Evolutionary conservation across 192 early-diverging fungal species (phyloP), one percentile per base, ranked within the genome.

Genomic region (Pilaira anomala): DNA sequence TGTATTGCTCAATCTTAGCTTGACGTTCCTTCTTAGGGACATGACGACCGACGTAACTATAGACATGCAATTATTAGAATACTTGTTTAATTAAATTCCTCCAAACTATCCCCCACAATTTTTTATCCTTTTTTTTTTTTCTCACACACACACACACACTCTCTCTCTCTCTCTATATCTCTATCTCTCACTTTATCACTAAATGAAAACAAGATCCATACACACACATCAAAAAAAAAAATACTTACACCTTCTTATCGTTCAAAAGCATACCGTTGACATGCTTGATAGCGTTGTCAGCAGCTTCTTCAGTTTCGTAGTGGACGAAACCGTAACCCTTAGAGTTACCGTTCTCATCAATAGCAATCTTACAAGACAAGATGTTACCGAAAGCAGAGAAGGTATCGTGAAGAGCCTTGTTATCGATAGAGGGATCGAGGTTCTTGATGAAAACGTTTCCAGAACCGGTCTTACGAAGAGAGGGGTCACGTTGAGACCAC

Each of bases 371-470:
- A 89, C 96, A 98, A 68, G 89, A 92, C 41, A 98, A 82, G 63
- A 99, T 98, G 78, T 86, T 88, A 57, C 97, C 97, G 58, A 99
- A 99, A 54, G 95, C 93, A 44, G 90, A 85, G 80, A 99, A 99
- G 65, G 96, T 98, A 73, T 99, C 97, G 79, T 98, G 96, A 52
- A 99, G 90, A 52, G 97, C 93, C 87, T 97, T 96, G 89, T 96
- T 94, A 83, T 98, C 97, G 67, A 98, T 98, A 52, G 92, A 80
- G 44, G 84, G 78, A 81, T 97, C 95, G 59, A 98, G 82, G 87
- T 98, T 98, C 87, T 98, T 98, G 85, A 98, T 98, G 80, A 98
- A 98, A 74, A 98, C 93, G 81, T 98, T 98, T 67, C 95, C 95
- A 48, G 83, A 80, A 50, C 95, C 94, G 63, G 84, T 84, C 70